Conservation (phyloP, 2,329 filamentous ascomycete genomes). For the Pyricularia sp. region DNA sequence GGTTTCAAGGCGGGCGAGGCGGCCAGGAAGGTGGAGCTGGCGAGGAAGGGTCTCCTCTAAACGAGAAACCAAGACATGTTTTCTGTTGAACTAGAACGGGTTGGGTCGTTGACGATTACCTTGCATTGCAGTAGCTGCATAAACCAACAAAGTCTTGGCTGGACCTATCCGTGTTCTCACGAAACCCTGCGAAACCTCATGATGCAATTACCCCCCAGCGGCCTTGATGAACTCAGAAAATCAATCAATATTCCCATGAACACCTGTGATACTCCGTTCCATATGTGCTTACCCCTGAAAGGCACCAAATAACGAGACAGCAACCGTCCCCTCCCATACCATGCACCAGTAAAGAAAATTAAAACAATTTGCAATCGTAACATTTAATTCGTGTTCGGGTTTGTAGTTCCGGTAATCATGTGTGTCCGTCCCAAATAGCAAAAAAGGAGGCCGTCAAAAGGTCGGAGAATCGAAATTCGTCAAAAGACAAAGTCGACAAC, state of each 20-base stretch:
- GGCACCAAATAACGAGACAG: not conserved
- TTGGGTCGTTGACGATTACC: not conserved
- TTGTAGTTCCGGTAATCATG: not conserved
- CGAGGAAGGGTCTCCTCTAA: conserved; percentile 67
- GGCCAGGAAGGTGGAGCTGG: conserved; percentile 67
- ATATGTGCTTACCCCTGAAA: not conserved
- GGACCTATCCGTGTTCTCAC: not conserved
- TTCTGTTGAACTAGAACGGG: not conserved
- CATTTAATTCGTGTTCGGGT: not conserved
- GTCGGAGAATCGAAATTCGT: not conserved
- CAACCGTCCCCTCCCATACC: not conserved
- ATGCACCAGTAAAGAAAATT: not conserved
- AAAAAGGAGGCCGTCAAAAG: not conserved
- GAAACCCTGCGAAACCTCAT: not conserved
- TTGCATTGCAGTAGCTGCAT: not conserved
- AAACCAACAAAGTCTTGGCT: not conserved
- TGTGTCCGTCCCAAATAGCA: not conserved
- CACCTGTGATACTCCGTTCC: not conserved
- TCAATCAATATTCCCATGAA: not conserved
- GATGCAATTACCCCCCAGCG: not conserved
- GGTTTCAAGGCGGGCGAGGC: conserved; percentile 66
- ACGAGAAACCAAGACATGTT: not conserved
- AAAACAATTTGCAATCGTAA: not conserved
- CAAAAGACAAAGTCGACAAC: not conserved
- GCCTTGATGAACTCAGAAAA: not conserved